A percentile compares a stretch with the other conserved stretches of the same genome.
phyloP scores from a whole-genome alignment of 2,329 filamentous ascomycete species.

The Fusarium illudens region DNA sequence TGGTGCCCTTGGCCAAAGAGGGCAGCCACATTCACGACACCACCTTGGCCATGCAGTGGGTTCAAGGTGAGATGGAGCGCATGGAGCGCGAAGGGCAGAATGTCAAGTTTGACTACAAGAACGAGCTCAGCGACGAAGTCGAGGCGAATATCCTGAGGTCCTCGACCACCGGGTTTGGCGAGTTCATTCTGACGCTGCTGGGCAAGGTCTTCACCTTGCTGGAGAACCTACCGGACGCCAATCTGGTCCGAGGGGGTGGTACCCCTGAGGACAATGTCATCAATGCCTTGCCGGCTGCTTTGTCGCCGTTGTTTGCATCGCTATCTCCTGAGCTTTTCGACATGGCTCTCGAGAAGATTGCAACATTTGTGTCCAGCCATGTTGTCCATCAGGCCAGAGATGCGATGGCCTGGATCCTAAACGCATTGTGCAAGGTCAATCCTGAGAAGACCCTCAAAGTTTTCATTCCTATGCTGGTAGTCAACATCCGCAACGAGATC shows the following conservation, averaged over 20 bases:
- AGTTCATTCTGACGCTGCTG: constrained; percentile 89
- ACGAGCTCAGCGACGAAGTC: constrained; percentile 82
- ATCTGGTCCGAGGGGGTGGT: constrained; percentile 79
- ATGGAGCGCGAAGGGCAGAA: constrained; percentile 90
- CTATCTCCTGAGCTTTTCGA: constrained; percentile 95
- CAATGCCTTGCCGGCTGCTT: constrained; percentile 90
- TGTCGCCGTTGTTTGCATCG: constrained; percentile 89
- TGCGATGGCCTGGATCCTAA: constrained; percentile 98
- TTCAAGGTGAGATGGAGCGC: constrained; percentile 90
- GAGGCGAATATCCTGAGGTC: constrained; percentile 90
- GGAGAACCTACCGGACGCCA: constrained; percentile 92
- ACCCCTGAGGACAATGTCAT: constrained; percentile 97
- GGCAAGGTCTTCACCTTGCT: constrained; percentile 95
- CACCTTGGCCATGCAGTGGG: constrained; percentile 87
- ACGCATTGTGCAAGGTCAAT: constrained; percentile 93
- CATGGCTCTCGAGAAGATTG: constrained; percentile 88
- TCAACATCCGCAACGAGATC: constrained; percentile 95
- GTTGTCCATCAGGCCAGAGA: constrained; percentile 97
- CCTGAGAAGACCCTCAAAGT: constrained; percentile 92
- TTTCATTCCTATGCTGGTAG: constrained; percentile 87
- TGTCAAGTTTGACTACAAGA: constrained; percentile 84
- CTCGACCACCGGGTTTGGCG: constrained; percentile 91
- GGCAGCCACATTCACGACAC: constrained; percentile 75
- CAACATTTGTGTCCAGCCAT: constrained; percentile 89
- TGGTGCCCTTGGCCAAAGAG: constrained; percentile 74